Percentiles rank a stretch among this genome's conserved stretches.
Conservation (phyloP, 1,284 basidiomycete genomes). For the Boletus semigastroideus region DNA sequence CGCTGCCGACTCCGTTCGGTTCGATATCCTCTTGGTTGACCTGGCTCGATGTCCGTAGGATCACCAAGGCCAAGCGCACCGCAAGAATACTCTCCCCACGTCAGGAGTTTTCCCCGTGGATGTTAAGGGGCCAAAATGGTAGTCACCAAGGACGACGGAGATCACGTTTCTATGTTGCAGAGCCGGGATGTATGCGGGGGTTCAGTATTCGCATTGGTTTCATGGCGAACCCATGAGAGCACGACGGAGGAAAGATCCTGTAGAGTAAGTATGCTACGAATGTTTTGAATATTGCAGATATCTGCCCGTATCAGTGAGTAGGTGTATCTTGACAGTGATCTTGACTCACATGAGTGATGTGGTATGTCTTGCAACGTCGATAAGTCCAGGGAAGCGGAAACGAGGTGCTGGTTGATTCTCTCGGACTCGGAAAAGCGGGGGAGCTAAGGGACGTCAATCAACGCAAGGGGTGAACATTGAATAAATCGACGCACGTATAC, state of each 20-base stretch:
- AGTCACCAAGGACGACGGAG: conserved; percentile 85
- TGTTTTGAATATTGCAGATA: conserved; percentile 80
- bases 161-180: conserved; percentile 77
- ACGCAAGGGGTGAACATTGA: not conserved
- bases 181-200: conserved; percentile 66
- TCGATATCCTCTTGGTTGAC: conserved; percentile 61
- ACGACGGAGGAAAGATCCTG: conserved; percentile 59
- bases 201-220: conserved; percentile 39
- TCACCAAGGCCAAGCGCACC: conserved; percentile 86
- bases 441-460: conserved; percentile 44
- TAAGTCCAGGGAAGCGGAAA: conserved; percentile 39
- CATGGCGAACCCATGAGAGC: conserved; percentile 62
- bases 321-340: conserved; percentile 2
- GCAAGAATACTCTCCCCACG: conserved; percentile 79
- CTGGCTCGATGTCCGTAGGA: conserved; percentile 49
- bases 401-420: conserved; percentile 44
- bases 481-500: conserved; percentile 60
- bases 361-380: conserved; percentile 47
- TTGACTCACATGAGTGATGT: conserved; percentile 64
- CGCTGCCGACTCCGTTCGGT: conserved; percentile 37
- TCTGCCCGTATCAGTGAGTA: conserved; percentile 46
- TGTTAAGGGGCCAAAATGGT: conserved; percentile 85
- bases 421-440: conserved; percentile 67
- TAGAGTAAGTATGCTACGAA: conserved; percentile 85
- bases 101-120: conserved; percentile 71